phyloP scores from a whole-genome alignment of 2,329 filamentous ascomycete species.

The Epichloe brachyelytri region DNA sequence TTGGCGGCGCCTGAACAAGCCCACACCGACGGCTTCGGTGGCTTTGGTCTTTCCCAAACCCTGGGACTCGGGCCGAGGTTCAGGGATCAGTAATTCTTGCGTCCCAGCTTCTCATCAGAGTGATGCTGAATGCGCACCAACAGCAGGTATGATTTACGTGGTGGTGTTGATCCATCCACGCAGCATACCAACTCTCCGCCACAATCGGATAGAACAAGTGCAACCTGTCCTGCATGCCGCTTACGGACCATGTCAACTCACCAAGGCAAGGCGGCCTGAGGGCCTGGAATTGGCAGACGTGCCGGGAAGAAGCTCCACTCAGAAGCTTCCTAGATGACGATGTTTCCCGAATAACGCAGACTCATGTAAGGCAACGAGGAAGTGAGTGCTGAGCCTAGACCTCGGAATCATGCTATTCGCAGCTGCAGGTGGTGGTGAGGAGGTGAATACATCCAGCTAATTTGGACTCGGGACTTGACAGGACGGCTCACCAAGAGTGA shows the following conservation, averaged over 20 bases:
- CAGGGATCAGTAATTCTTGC: background rate
- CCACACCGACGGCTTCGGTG: too few species aligned
- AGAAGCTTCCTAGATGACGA: background rate
- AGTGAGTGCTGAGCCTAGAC: too few species aligned
- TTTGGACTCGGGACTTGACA: too few species aligned
- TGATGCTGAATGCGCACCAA: background rate
- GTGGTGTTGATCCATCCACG: too few species aligned
- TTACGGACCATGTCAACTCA: background rate
- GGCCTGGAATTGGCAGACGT: background rate
- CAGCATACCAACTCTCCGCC: background rate
- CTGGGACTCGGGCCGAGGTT: background rate
- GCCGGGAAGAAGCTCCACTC: background rate
- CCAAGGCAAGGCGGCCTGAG: background rate
- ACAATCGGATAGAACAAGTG: background rate
- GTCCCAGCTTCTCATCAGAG: background rate
- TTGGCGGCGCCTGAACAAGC: too few species aligned
- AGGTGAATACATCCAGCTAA: too few species aligned
- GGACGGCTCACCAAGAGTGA: too few species aligned
- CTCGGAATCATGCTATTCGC: too few species aligned
- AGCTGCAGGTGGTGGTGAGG: too few species aligned
- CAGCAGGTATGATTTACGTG: background rate
- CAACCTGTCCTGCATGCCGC: background rate
- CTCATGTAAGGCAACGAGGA: background rate
- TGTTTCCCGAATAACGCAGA: background rate
- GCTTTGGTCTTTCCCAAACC: too few species aligned